Conservation (phyloP, 257 asterid genomes). For the Ajuga chamaepitys region DNA sequence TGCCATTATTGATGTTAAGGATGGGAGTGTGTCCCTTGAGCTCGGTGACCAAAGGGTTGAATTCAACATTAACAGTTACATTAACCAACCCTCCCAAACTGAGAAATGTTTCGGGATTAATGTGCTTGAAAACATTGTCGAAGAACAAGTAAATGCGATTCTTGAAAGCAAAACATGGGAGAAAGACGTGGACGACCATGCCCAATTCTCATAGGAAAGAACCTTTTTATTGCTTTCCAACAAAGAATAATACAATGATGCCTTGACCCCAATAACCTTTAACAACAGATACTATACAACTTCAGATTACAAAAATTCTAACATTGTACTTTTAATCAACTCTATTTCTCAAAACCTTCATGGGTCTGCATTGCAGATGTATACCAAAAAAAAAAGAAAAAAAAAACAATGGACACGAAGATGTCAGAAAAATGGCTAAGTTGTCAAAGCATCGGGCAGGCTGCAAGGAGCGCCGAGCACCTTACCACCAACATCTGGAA, state of each 20-base stretch:
- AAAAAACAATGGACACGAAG: conserved; percentile 1
- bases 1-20: no score
- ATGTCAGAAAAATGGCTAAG: conserved; percentile 21
- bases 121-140: no score
- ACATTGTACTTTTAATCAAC: neutral
- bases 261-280: neutral
- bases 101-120: no score
- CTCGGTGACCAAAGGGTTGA: no score
- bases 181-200: no score
- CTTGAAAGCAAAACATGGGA: no score
- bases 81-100: no score
- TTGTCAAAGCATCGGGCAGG: conserved; percentile 79
- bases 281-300: neutral
- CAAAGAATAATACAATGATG: conserved; percentile 5
- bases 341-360: neutral
- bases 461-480: conserved; percentile 52
- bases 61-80: no score
- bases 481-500: conserved; percentile 78
- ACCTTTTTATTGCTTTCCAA: neutral
- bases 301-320: neutral
- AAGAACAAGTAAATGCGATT: no score
- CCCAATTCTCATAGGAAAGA: no score
- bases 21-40: no score
- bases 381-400: no score
- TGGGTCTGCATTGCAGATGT: neutral